These are phyloP conservation scores for Nidularia pulvinata DNA, from an alignment of 768 basidiomycete genomes.

Conservation along the genomic window DNA sequence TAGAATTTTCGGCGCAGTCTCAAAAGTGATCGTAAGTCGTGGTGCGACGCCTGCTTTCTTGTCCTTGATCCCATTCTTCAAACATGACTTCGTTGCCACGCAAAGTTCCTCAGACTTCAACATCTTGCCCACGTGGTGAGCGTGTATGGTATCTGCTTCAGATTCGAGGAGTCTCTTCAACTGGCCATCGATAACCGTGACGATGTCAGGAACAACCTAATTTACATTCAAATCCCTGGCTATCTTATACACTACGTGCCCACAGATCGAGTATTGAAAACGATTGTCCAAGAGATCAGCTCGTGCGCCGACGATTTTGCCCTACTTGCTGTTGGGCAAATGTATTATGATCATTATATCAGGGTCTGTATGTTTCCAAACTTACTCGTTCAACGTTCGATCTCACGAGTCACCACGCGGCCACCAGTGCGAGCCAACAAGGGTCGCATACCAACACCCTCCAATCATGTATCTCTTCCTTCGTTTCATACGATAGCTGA, in stretches of 20 bases:
- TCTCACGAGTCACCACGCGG: slow-evolving; percentile 4
- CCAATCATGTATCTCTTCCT: slow-evolving; percentile 13
- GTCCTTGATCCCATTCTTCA: background rate
- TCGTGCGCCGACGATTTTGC: slow-evolving; percentile 5
- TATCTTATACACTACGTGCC: slow-evolving; percentile 16
- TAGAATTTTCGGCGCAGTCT: no score
- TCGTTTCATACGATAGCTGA: slow-evolving; percentile 18
- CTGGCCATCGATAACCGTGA: slow-evolving; percentile 2
- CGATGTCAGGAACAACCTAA: slow-evolving; percentile 9
- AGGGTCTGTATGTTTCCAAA: slow-evolving; percentile 17
- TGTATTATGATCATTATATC: slow-evolving; percentile 21
- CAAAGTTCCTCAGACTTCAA: slow-evolving; percentile 1
- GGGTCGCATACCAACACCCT: slow-evolving; percentile 10
- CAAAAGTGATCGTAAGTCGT: no score
- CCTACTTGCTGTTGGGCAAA: slow-evolving; percentile 15
- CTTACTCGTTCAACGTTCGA: slow-evolving; percentile 2
- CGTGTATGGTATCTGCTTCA: slow-evolving; percentile 15
- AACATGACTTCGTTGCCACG: background rate
- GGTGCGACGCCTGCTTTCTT: no score
- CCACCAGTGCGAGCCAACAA: slow-evolving; percentile 11
- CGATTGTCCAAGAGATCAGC: slow-evolving; percentile 10
- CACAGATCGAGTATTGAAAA: slow-evolving; percentile 6
- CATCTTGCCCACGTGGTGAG: slow-evolving; percentile 5
- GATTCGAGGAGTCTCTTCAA: slow-evolving; percentile 11
- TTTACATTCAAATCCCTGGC: slow-evolving; percentile 18